These are phyloP conservation scores for Metschnikowia reukaufii DNA, from an alignment of 805 yeast species.

Conservation along the genomic window DNA sequence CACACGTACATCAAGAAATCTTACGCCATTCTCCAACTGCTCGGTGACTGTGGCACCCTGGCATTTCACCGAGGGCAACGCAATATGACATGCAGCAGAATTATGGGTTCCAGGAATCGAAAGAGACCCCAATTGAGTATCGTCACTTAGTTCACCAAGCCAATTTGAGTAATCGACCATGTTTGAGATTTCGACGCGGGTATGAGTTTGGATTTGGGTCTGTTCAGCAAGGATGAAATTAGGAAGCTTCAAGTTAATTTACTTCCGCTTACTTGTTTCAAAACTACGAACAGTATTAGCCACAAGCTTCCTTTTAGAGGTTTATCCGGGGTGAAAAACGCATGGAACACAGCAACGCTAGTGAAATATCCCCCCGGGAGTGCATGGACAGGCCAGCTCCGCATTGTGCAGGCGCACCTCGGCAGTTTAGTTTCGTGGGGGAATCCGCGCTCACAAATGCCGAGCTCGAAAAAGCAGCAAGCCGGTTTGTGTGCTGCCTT, in stretches of 20 bases:
- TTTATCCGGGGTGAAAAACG: not conserved
- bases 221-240: too few relatives aligned
- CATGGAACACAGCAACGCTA: slow-evolving; percentile 6
- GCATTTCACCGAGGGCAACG: slow-evolving; percentile 76
- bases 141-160: slow-evolving; percentile 55
- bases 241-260: too few relatives aligned
- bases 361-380: not conserved
- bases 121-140: slow-evolving; percentile 50
- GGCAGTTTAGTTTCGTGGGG: too few relatives aligned
- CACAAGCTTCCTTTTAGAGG: not conserved
- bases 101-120: slow-evolving; percentile 87
- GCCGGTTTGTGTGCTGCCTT: too few relatives aligned
- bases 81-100: slow-evolving; percentile 68
- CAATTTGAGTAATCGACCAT: slow-evolving; percentile 50
- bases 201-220: not conserved
- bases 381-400: not conserved
- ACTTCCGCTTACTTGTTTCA: too few relatives aligned
- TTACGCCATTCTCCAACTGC: slow-evolving; percentile 71
- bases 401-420: slow-evolving; percentile 4
- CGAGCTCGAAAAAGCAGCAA: too few relatives aligned
- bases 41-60: slow-evolving; percentile 60
- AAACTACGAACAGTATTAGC: too few relatives aligned
- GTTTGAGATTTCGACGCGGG: not conserved
- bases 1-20: slow-evolving; percentile 68
- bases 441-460: too few relatives aligned